Base-by-base conservation (phyloP, 768 basidiomycete genomes). In the Tulasnella sp. region DNA sequence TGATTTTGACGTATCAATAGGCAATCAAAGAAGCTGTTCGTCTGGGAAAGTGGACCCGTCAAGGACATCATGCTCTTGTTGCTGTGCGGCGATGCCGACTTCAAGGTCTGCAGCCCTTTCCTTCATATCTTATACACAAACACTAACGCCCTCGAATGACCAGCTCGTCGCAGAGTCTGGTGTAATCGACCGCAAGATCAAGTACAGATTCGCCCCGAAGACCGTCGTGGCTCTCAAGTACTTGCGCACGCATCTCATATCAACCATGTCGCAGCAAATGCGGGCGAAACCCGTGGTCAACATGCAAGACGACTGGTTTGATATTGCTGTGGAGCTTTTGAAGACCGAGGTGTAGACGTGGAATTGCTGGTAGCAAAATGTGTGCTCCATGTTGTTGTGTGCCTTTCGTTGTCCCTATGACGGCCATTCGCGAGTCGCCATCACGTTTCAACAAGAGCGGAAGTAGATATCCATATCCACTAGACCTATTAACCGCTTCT, bases 1-100 rank as follows among this genome's bases (percentile, higher is more conserved):
- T 63, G 59, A 60, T 57, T 54, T n/a, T 60, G 49, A 59, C 59
- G 49, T 50, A 57, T 55, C 31, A 59, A 43, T 52, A 91, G 91
- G 89, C 90, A 91, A 66, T 93, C 92, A 6, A 96, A 90, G 70
- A 90, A 81, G 67, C 69, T 93, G 25, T 94, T 89, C 69, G 86
- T 78, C 15, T 96, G 91, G 91, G 94, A 98, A 69, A 90, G 85
- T 0, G 82, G 88, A 5, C 87, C 91, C 4, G 79, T 87, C 6
- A 87, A 96, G 61, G 88, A 94, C 62, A 68, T 86, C 25, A 79
- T 88, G 3, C 67, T 98, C 50, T 65, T 89, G 25, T 72, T 97
- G 15, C 71, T 97, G 0, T 97, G 92, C 59, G 94, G 94, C 7
- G 94, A 97, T 60, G 73, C 77, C 21, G 94, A 97, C 57, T 84